Evolutionary conservation across 1,139 yeast genomes (phyloP).

Genomic region (Meyerozyma guilliermondii): DNA sequence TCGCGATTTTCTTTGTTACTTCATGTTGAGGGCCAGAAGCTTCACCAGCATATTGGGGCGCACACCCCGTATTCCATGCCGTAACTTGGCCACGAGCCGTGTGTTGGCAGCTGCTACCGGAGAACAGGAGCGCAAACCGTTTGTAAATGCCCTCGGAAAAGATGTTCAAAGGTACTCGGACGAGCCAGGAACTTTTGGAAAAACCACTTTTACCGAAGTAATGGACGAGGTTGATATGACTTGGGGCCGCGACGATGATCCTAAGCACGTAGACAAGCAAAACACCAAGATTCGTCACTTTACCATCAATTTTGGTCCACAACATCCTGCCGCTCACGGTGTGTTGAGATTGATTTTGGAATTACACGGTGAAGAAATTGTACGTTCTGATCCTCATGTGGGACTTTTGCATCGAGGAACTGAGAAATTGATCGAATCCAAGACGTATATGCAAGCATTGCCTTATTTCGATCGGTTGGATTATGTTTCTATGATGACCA

Average conservation of each 20-base stretch:
- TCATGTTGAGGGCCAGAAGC: constrained; percentile 2
- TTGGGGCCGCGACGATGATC: constrained; percentile 44
- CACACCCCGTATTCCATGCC: neutral
- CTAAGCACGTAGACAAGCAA: constrained; percentile 39
- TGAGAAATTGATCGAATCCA: constrained; percentile 79
- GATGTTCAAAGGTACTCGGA: constrained; percentile 31
- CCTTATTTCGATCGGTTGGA: constrained; percentile 88
- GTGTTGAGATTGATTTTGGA: constrained; percentile 83
- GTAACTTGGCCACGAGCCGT: constrained; percentile 7
- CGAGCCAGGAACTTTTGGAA: constrained; percentile 30
- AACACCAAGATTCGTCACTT: constrained; percentile 73
- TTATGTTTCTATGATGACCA: constrained; percentile 90
- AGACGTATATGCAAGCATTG: constrained; percentile 80
- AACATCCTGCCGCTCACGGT: constrained; percentile 95
- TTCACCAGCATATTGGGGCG: neutral
- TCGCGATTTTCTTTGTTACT: neutral
- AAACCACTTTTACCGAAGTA: constrained; percentile 42
- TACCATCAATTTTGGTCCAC: constrained; percentile 89
- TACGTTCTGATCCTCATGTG: constrained; percentile 84
- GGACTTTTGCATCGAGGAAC: constrained; percentile 88
- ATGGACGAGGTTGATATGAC: constrained; percentile 46
- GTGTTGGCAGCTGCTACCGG: constrained; percentile 12
- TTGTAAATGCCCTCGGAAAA: constrained; percentile 32
- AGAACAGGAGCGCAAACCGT: constrained; percentile 22
- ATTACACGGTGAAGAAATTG: constrained; percentile 84